A percentile compares a stretch with the other conserved stretches of the same genome.
These are phyloP conservation scores for Blastobotrys niveus DNA, from an alignment of 1,139 yeast species.

Conservation along the genomic window DNA sequence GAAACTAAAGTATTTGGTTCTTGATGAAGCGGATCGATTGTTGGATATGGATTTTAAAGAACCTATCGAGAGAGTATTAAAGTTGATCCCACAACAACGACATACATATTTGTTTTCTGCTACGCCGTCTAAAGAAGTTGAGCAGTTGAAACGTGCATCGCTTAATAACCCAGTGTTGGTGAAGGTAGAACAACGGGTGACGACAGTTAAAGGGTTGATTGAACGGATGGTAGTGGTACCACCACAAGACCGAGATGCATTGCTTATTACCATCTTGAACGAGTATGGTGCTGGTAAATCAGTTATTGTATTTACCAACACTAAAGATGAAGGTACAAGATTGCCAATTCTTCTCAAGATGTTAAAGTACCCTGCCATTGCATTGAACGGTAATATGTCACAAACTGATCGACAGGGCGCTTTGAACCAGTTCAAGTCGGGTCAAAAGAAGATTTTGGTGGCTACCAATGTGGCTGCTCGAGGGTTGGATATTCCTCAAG, in stretches of 20 bases:
- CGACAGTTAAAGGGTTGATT: slow-evolving; percentile 86
- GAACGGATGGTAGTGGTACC: slow-evolving; percentile 91
- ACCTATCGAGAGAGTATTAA: slow-evolving; percentile 78
- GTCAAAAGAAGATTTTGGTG: slow-evolving; percentile 71
- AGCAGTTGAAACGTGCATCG: slow-evolving; percentile 90
- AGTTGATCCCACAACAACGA: slow-evolving; percentile 78
- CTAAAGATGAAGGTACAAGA: slow-evolving; percentile 93
- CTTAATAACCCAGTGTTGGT: slow-evolving; percentile 83
- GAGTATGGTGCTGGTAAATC: slow-evolving; percentile 76
- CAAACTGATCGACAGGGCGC: slow-evolving; percentile 93
- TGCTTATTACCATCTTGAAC: slow-evolving; percentile 71
- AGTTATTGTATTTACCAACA: slow-evolving; percentile 83
- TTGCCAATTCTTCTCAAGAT: slow-evolving; percentile 75
- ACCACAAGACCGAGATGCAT: slow-evolving; percentile 88
- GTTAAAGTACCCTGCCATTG: slow-evolving; percentile 83
- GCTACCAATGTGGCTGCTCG: slow-evolving; percentile 99
- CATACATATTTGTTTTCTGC: slow-evolving; percentile 90
- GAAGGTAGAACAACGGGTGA: slow-evolving; percentile 81
- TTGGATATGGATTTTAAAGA: slow-evolving; percentile 97
- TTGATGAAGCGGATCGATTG: slow-evolving; percentile 97
- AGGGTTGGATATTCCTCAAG: slow-evolving; percentile 94
- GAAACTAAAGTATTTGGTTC: slow-evolving; percentile 73
- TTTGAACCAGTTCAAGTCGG: slow-evolving; percentile 83
- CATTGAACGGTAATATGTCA: slow-evolving; percentile 88
- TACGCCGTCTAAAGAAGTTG: slow-evolving; percentile 93